Percentiles rank a stretch among this genome's conserved stretches.
These are phyloP conservation scores for Candolleomyces eurysporus DNA, from an alignment of 768 basidiomycete species.

Conservation along the genomic window DNA sequence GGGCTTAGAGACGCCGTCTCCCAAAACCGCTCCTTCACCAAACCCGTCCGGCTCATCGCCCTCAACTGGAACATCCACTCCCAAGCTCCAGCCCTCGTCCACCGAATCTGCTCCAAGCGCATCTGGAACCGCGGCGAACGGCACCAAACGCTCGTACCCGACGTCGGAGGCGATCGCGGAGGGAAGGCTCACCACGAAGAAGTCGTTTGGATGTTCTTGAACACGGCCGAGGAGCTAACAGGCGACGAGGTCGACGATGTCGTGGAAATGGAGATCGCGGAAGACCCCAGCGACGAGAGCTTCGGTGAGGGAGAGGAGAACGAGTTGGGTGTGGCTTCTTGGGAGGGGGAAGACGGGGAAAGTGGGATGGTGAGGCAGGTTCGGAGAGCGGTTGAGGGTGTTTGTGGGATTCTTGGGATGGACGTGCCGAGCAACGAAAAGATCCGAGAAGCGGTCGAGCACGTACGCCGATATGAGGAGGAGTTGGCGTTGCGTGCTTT, in stretches of 20 bases:
- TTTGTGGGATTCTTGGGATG: slow-evolving; percentile 29
- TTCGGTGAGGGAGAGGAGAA: not conserved
- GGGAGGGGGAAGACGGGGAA: not conserved
- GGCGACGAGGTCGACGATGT: slow-evolving; percentile 59
- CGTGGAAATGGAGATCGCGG: slow-evolving; percentile 58
- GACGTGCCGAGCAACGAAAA: slow-evolving; percentile 50
- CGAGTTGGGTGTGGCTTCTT: no score
- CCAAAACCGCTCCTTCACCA: slow-evolving; percentile 27
- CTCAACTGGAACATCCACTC: slow-evolving; percentile 70
- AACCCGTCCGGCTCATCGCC: slow-evolving; percentile 71
- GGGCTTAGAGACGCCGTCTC: slow-evolving; percentile 58
- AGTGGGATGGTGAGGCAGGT: slow-evolving; percentile 47
- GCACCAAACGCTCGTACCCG: slow-evolving; percentile 79
- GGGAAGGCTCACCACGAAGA: slow-evolving; percentile 62
- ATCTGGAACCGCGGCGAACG: slow-evolving; percentile 73
- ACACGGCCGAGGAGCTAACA: slow-evolving; percentile 56
- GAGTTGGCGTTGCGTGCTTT: not conserved
- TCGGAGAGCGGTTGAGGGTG: slow-evolving; percentile 54
- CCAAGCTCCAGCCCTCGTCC: slow-evolving; percentile 55
- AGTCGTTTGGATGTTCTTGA: slow-evolving; percentile 81
- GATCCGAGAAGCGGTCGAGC: slow-evolving; percentile 56
- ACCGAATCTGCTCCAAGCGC: slow-evolving; percentile 77
- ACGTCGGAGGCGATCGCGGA: slow-evolving; percentile 19
- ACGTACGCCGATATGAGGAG: slow-evolving; percentile 32
- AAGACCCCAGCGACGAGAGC: slow-evolving; percentile 15